phyloP scores from a whole-genome alignment of 371 early-diverging fungal genomes.

The Mortierella sp. region DNA sequence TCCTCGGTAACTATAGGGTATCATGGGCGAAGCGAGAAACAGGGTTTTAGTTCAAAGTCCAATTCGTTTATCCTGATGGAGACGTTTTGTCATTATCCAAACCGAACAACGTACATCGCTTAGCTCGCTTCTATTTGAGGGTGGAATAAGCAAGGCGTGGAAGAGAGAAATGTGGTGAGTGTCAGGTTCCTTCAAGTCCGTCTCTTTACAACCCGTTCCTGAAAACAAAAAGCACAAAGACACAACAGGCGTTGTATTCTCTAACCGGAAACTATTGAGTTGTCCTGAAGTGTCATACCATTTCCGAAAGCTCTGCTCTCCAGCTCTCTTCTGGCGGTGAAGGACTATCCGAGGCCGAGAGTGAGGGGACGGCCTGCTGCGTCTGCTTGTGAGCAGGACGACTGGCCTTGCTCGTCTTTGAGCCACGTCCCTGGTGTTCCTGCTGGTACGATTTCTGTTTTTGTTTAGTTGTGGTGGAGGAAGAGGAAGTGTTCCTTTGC shows the following conservation, averaged over 20 bases:
- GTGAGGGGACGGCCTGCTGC: slow-evolving; percentile 36
- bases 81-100: not conserved
- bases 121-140: slow-evolving; percentile 31
- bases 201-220: not conserved
- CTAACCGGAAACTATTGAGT: not conserved
- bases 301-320: slow-evolving; percentile 39
- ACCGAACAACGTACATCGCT: slow-evolving; percentile 34
- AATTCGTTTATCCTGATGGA: not conserved
- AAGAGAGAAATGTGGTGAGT: not conserved
- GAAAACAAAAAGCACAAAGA: not conserved
- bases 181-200: not conserved
- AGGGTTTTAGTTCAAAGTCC: not conserved
- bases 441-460: not conserved
- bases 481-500: not conserved
- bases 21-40: not conserved
- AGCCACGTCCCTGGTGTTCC: not conserved
- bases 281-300: slow-evolving; percentile 22
- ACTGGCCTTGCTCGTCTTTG: slow-evolving; percentile 9
- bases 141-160: not conserved
- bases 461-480: too few species aligned
- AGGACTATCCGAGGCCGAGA: slow-evolving; percentile 34
- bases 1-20: slow-evolving; percentile 37
- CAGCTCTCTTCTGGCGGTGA: slow-evolving; percentile 30
- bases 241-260: not conserved
- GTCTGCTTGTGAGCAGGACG: slow-evolving; percentile 14